phyloP scores from a whole-genome alignment of 495 filamentous ascomycete species.

The Podospora appendiculata region DNA sequence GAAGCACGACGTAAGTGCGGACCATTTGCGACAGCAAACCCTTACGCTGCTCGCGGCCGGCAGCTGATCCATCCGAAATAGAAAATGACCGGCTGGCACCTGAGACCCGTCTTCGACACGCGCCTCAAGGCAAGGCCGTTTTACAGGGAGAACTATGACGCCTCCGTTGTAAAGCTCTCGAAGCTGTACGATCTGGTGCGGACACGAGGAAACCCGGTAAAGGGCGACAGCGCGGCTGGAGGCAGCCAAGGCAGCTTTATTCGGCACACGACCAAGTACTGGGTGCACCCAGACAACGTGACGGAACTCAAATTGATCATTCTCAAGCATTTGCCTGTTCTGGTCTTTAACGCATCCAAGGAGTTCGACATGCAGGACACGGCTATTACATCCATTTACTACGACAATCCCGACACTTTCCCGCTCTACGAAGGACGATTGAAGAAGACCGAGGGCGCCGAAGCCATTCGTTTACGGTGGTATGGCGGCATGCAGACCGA shows the following conservation, averaged over 20 bases:
- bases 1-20: slow-evolving; percentile 82
- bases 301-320: slow-evolving; percentile 97
- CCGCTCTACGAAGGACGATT: slow-evolving; percentile 88
- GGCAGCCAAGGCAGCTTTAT: slow-evolving; percentile 93
- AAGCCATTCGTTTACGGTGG: slow-evolving; percentile 94
- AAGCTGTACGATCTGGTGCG: slow-evolving; percentile 92
- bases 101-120: slow-evolving; percentile 89
- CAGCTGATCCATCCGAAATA: slow-evolving; percentile 19
- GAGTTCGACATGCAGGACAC: slow-evolving; percentile 86
- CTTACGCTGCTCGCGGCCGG: too few relatives aligned
- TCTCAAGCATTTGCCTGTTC: slow-evolving; percentile 91
- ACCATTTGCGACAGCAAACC: too few relatives aligned
- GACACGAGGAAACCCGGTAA: slow-evolving; percentile 84
- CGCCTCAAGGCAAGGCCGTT: slow-evolving; percentile 93
- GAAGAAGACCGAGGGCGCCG: slow-evolving; percentile 96
- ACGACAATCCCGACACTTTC: slow-evolving; percentile 88
- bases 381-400: slow-evolving; percentile 97
- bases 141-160: slow-evolving; percentile 98
- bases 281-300: slow-evolving; percentile 98
- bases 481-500: slow-evolving; percentile 94
- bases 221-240: slow-evolving; percentile 85
- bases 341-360: slow-evolving; percentile 96
- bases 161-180: slow-evolving; percentile 89
- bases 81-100: slow-evolving; percentile 93
- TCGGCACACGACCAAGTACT: slow-evolving; percentile 97